Conservation (phyloP, 139 green algal species). For the Chlamydomonas applanata region DNA sequence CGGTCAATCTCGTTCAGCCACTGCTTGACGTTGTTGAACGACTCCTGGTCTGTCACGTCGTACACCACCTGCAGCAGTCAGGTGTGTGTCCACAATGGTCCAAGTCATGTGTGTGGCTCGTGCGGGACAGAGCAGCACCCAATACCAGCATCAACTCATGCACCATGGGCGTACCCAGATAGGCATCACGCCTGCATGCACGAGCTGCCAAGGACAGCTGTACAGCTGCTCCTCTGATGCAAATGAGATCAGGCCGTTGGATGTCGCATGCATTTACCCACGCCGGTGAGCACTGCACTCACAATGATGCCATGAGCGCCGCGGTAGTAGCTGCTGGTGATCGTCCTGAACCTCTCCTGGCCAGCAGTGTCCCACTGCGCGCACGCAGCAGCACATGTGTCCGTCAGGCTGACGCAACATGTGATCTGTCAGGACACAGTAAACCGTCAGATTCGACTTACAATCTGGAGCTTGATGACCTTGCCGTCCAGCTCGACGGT, state of each 20-base stretch:
- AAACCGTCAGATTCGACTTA: conserved; percentile 36
- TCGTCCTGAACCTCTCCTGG: conserved; percentile 98
- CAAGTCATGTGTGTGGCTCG: no score
- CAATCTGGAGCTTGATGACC: conserved; percentile 99
- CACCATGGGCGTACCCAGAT: no score
- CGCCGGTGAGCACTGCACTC: conserved; percentile 11
- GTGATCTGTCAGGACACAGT: background rate
- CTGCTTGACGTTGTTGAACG: conserved; percentile 99
- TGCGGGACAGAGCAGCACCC: background rate
- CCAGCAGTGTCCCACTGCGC: conserved; percentile 98
- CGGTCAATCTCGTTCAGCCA: conserved; percentile 99
- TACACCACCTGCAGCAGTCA: conserved; percentile 96
- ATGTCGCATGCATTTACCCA: background rate
- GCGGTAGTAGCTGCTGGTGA: conserved; percentile 98
- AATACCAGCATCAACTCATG: no score
- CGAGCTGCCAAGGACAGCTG: no score
- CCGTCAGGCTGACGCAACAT: background rate
- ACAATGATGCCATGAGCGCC: conserved; percentile 98
- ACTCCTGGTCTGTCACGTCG: conserved; percentile 98
- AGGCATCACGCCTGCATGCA: no score
- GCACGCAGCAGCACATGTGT: background rate
- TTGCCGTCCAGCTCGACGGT: conserved; percentile 99
- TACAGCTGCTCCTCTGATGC: no score
- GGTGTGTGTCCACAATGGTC: no score
- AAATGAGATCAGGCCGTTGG: no score